Percentiles rank a stretch among this genome's conserved stretches.
phyloP scores from a whole-genome alignment of 2,329 filamentous ascomycete species.

The Epichloe aotearoae region DNA sequence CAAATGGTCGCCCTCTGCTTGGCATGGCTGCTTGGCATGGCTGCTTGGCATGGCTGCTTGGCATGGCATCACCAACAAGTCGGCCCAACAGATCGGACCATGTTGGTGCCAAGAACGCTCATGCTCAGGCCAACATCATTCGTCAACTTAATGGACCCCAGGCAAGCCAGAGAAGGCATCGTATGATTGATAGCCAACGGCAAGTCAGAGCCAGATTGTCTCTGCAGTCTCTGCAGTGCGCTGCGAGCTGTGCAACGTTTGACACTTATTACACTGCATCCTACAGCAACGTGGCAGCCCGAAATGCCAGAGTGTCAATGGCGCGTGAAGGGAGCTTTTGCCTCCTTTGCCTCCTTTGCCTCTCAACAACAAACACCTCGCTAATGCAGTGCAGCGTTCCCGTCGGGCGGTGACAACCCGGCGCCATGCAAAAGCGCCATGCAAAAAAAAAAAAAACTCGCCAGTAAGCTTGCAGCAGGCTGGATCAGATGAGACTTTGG shows the following conservation, averaged over 20 bases:
- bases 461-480: neutral
- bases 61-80: conserved; percentile 20
- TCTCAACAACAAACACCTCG: neutral
- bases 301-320: neutral
- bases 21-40: conserved; percentile 19
- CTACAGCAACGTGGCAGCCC: conserved; percentile 5
- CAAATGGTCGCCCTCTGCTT: conserved; percentile 26
- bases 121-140: conserved; percentile 20
- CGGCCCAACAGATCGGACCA: conserved; percentile 14
- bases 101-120: conserved; percentile 14
- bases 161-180: conserved; percentile 19
- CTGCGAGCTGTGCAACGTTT: neutral
- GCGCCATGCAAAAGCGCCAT: neutral
- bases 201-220: conserved; percentile 10
- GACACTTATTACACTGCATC: neutral
- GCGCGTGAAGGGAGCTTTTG: neutral
- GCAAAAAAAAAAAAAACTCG: too few relatives aligned
- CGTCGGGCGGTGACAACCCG: neutral
- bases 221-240: neutral
- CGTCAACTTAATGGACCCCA: conserved; percentile 22
- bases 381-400: neutral
- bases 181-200: conserved; percentile 25
- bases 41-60: conserved; percentile 21
- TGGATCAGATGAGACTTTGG: neutral
- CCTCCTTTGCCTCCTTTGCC: neutral